Conservation (phyloP, 2,329 filamentous ascomycete species). For the Pseudogymnoascus destructans region DNA sequence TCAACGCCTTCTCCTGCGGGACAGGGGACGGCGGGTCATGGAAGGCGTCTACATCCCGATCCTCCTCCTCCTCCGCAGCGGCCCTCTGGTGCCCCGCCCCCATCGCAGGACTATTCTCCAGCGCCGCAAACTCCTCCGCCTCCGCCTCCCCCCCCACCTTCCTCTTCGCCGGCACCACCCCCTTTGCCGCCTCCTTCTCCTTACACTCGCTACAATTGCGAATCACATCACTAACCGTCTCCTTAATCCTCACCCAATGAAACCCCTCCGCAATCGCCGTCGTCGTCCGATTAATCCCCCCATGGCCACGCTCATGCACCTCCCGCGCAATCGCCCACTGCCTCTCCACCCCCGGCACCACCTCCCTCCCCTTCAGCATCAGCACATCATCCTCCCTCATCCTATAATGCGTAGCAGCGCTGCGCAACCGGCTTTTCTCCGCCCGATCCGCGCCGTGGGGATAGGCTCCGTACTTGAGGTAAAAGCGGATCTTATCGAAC, state of each 20-base stretch:
- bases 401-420: constrained; percentile 91
- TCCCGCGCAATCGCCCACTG: constrained; percentile 81
- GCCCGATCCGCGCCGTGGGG: constrained; percentile 85
- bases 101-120: neutral
- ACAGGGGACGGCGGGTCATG: neutral
- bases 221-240: constrained; percentile 90
- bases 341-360: constrained; percentile 75
- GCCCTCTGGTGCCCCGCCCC: neutral
- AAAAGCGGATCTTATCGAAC: constrained; percentile 97
- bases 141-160: neutral
- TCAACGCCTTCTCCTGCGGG: neutral
- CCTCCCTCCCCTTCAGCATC: constrained; percentile 96
- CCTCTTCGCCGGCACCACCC: constrained; percentile 24
- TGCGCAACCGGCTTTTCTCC: constrained; percentile 87
- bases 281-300: constrained; percentile 96
- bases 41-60: neutral
- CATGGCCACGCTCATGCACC: constrained; percentile 65
- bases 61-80: no score
- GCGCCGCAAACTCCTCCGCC: neutral
- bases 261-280: constrained; percentile 86
- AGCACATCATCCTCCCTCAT: constrained; percentile 62
- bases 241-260: constrained; percentile 97
- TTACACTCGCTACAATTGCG: constrained; percentile 73
- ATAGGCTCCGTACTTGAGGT: constrained; percentile 88
- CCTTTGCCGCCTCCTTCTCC: constrained; percentile 57